Percentiles rank a stretch among this genome's conserved stretches.
Evolutionary conservation across 495 filamentous ascomycete genomes (phyloP).

Genomic region (Aspergillus coremiiformis): DNA sequence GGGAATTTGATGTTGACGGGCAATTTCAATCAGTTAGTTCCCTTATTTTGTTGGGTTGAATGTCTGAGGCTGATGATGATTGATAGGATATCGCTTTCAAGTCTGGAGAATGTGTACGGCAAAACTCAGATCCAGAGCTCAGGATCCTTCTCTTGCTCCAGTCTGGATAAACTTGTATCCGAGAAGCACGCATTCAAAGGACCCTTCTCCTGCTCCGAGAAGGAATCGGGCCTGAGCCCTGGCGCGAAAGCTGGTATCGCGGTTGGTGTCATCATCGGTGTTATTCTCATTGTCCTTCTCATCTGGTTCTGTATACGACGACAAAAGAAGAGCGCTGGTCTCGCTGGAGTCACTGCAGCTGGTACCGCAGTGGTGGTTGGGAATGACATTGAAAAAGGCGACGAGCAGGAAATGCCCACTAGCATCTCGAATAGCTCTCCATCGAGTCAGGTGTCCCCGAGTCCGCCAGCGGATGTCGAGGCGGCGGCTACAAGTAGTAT

Average conservation of each 20-base stretch:
- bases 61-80: not conserved
- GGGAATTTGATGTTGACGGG: conserved; percentile 22
- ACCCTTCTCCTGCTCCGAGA: conserved; percentile 1
- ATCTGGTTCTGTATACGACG: conserved; percentile 19
- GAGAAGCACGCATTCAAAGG: not conserved
- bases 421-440: not conserved
- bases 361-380: not conserved
- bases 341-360: not conserved
- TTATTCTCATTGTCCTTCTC: conserved; percentile 22
- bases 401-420: not conserved
- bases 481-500: not conserved
- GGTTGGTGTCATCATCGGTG: conserved; percentile 9
- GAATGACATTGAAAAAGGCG: conserved; percentile 1
- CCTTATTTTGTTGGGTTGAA: not conserved
- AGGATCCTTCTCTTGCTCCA: conserved; percentile 19
- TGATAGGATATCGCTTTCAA: conserved; percentile 21
- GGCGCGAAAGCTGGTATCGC: conserved; percentile 11
- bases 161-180: not conserved
- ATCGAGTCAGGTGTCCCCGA: not conserved
- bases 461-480: not conserved
- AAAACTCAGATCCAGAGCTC: conserved; percentile 15
- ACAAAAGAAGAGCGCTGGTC: conserved; percentile 9
- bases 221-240: not conserved
- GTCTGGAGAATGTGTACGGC: conserved; percentile 23
- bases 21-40: conserved; percentile 21